Evolutionary conservation across 768 basidiomycete genomes (phyloP).

Genomic region (Leccinellum luteum): DNA sequence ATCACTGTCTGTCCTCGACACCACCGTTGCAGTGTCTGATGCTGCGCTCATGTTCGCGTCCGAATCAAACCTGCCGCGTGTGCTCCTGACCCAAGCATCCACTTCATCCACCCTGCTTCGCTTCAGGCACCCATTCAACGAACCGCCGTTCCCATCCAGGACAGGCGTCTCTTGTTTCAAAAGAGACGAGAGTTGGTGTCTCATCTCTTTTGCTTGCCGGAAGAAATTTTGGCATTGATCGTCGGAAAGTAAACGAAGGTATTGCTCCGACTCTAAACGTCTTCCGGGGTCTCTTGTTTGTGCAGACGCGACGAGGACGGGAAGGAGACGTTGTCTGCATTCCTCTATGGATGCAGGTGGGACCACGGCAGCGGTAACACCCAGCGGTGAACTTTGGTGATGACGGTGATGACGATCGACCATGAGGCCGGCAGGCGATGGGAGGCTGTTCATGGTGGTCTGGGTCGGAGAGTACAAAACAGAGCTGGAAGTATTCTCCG

Average conservation of each 20-base stretch:
- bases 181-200: constrained; percentile 17
- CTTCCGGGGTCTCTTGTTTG: constrained; percentile 15
- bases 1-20: constrained; percentile 26
- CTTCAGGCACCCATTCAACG: constrained; percentile 4
- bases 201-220: constrained; percentile 25
- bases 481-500: constrained; percentile 1
- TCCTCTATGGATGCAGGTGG: constrained; percentile 19
- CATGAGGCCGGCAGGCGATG: neutral
- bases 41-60: constrained; percentile 2
- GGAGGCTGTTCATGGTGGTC: constrained; percentile 9
- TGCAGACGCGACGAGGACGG: constrained; percentile 20
- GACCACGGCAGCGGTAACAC: constrained; percentile 3
- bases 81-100: constrained; percentile 12
- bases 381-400: constrained; percentile 3
- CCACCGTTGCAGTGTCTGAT: constrained; percentile 8
- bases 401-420: constrained; percentile 4
- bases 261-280: constrained; percentile 18
- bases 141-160: neutral
- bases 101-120: constrained; percentile 12
- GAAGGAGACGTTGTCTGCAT: constrained; percentile 26
- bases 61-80: constrained; percentile 17
- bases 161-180: constrained; percentile 1
- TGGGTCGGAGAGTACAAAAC: constrained; percentile 12
- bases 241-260: constrained; percentile 27
- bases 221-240: constrained; percentile 23